Evolutionary conservation across 805 yeast genomes (phyloP).

Genomic region (Kazachstania psychrophila): DNA sequence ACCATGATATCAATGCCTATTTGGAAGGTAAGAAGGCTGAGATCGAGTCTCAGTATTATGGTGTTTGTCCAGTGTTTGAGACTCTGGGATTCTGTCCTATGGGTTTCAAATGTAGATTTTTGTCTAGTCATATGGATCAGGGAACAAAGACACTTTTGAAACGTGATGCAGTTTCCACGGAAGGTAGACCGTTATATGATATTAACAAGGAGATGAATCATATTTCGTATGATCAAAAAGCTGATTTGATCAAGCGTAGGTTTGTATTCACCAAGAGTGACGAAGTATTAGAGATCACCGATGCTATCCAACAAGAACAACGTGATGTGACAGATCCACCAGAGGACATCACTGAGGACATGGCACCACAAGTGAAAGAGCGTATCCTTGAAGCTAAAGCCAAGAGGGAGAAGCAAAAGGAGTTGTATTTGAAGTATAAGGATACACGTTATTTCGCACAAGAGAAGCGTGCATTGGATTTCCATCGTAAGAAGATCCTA

Average conservation of each 20-base stretch:
- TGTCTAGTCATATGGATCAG: constrained; percentile 54
- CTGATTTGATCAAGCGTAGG: constrained; percentile 39
- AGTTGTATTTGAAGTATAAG: constrained; percentile 36
- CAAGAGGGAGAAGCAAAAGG: constrained; percentile 25
- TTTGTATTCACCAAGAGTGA: constrained; percentile 52
- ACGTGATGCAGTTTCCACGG: constrained; percentile 20
- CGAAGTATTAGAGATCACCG: constrained; percentile 52
- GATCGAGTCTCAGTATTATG: constrained; percentile 41
- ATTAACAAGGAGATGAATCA: constrained; percentile 55
- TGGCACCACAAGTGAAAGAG: constrained; percentile 14
- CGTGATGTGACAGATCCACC: constrained; percentile 11
- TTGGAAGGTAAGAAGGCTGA: constrained; percentile 60
- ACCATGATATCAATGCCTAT: constrained; percentile 66
- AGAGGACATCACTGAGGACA: constrained; percentile 3
- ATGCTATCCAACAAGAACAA: constrained; percentile 39
- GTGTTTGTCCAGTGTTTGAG: constrained; percentile 67
- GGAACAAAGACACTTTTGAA: constrained; percentile 30
- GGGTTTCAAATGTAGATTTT: constrained; percentile 90
- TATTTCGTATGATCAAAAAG: constrained; percentile 37
- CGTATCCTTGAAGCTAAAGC: constrained; percentile 27
- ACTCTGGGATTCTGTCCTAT: constrained; percentile 86
- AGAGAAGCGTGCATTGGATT: constrained; percentile 73
- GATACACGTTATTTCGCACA: constrained; percentile 69
- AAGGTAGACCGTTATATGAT: constrained; percentile 25
- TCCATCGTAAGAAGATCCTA: constrained; percentile 69